phyloP scores from a whole-genome alignment of 495 filamentous ascomycete genomes.

The Friedmanniomyces simplex region DNA sequence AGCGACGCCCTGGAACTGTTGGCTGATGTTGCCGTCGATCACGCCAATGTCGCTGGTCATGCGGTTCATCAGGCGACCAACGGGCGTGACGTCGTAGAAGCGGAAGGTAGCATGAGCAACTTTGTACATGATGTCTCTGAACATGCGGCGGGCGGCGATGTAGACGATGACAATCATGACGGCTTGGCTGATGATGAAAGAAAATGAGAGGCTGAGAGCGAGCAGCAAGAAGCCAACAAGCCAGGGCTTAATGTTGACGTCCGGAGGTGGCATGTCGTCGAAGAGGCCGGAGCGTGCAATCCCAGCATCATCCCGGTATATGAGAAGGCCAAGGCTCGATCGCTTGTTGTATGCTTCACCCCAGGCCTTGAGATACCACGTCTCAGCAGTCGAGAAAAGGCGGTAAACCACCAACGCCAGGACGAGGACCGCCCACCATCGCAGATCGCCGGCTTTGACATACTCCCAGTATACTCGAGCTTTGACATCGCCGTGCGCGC shows the following conservation, averaged over 20 bases:
- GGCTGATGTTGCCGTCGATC: slow-evolving; percentile 66
- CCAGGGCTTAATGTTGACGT: slow-evolving; percentile 63
- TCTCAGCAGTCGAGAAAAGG: slow-evolving; percentile 47
- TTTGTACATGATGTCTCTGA: slow-evolving; percentile 53
- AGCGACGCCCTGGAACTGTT: slow-evolving; percentile 54
- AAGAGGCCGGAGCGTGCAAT: slow-evolving; percentile 33
- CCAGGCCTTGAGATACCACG: slow-evolving; percentile 80
- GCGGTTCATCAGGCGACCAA: slow-evolving; percentile 78
- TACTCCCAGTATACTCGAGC: slow-evolving; percentile 71
- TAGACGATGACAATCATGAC: slow-evolving; percentile 63
- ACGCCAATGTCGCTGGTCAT: slow-evolving; percentile 77
- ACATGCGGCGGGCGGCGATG: slow-evolving; percentile 60
- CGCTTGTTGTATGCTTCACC: slow-evolving; percentile 53
- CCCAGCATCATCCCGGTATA: slow-evolving; percentile 23
- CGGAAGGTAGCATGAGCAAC: slow-evolving; percentile 73
- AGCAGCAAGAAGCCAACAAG: slow-evolving; percentile 55
- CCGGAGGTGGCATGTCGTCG: slow-evolving; percentile 51
- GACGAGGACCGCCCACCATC: slow-evolving; percentile 58
- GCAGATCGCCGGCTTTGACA: slow-evolving; percentile 61
- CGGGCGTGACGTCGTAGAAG: slow-evolving; percentile 77
- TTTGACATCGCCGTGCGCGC: slow-evolving; percentile 65
- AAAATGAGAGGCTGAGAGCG: slow-evolving; percentile 45
- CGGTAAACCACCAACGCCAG: slow-evolving; percentile 50
- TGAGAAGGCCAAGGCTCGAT: neutral
- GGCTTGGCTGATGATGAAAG: slow-evolving; percentile 43